Evolutionary conservation across 2,329 filamentous ascomycete genomes (phyloP).

Genomic region (Fusarium tanahbumbuense): DNA sequence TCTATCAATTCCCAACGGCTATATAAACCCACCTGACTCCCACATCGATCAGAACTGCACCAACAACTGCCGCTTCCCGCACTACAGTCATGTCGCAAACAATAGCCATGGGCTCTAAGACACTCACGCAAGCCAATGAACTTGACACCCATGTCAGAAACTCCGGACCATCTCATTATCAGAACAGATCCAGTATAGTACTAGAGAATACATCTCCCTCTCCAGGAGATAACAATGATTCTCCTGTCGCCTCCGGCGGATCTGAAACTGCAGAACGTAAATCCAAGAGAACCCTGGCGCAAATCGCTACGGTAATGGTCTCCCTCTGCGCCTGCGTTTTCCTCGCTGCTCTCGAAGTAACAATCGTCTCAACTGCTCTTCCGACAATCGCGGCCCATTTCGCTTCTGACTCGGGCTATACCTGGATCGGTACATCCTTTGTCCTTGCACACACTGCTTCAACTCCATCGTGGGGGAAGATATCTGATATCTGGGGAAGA

Average conservation of each 20-base stretch:
- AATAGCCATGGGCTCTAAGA: neutral
- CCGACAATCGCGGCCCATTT: constrained; percentile 71
- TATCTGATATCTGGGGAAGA: constrained; percentile 69
- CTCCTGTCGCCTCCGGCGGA: neutral
- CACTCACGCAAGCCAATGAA: neutral
- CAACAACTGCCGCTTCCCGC: neutral
- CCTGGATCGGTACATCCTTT: constrained; percentile 82
- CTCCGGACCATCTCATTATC: neutral
- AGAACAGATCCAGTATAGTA: neutral
- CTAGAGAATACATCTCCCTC: neutral
- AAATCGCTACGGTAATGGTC: constrained; percentile 50
- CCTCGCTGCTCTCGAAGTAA: constrained; percentile 62
- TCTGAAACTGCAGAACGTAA: neutral
- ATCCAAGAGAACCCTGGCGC: constrained; percentile 25
- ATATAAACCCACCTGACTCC: neutral
- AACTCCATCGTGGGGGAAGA: constrained; percentile 76
- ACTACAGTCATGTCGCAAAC: constrained; percentile 27
- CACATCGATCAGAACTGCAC: neutral
- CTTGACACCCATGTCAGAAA: neutral
- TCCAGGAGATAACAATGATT: neutral
- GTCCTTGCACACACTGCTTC: constrained; percentile 75
- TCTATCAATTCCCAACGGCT: neutral
- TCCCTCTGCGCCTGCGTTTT: constrained; percentile 57
- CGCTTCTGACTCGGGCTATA: constrained; percentile 73
- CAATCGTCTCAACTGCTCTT: constrained; percentile 71